Percentiles rank a stretch among this genome's conserved stretches.
phyloP scores from a whole-genome alignment of 352 stramenopile species.

The Phytopythium boreale region DNA sequence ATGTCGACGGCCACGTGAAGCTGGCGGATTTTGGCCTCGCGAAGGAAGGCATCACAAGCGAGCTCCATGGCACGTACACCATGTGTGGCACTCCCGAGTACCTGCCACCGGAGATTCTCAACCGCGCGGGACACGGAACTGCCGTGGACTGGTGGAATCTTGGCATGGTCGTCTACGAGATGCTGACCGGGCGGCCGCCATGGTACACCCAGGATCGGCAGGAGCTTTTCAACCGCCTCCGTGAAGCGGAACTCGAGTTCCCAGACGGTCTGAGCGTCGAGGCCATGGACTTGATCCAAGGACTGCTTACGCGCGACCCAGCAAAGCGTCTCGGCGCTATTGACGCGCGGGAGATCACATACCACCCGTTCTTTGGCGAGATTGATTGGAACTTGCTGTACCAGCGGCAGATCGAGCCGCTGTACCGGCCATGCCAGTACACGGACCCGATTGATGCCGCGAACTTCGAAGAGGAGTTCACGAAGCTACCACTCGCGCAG shows the following conservation, averaged over 20 bases:
- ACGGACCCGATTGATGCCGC: conserved; percentile 79
- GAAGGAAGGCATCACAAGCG: conserved; percentile 69
- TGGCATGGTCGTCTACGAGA: conserved; percentile 82
- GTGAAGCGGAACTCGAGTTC: conserved; percentile 69
- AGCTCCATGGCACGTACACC: conserved; percentile 76
- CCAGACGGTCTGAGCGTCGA: conserved; percentile 58
- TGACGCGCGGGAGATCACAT: conserved; percentile 73
- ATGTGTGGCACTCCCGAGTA: conserved; percentile 89
- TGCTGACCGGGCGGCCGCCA: conserved; percentile 70
- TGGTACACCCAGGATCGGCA: conserved; percentile 83
- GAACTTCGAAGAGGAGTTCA: conserved; percentile 87
- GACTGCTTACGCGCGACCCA: conserved; percentile 91
- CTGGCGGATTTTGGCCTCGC: conserved; percentile 80
- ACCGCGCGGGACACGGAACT: conserved; percentile 68
- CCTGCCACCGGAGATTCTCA: conserved; percentile 79
- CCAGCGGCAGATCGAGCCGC: conserved; percentile 66
- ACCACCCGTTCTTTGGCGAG: conserved; percentile 79
- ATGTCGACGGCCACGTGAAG: conserved; percentile 82
- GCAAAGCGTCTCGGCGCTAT: conserved; percentile 88
- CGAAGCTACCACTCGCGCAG: conserved; percentile 64
- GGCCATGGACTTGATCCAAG: conserved; percentile 78
- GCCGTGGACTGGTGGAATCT: conserved; percentile 87
- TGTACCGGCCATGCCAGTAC: conserved; percentile 83
- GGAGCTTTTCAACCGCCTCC: conserved; percentile 66
- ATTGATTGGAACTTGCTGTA: conserved; percentile 83